Evolutionary conservation across 2,329 filamentous ascomycete genomes (phyloP), one percentile per base, ranked within the genome.

Genomic region (Pseudogymnoascus sp.): DNA sequence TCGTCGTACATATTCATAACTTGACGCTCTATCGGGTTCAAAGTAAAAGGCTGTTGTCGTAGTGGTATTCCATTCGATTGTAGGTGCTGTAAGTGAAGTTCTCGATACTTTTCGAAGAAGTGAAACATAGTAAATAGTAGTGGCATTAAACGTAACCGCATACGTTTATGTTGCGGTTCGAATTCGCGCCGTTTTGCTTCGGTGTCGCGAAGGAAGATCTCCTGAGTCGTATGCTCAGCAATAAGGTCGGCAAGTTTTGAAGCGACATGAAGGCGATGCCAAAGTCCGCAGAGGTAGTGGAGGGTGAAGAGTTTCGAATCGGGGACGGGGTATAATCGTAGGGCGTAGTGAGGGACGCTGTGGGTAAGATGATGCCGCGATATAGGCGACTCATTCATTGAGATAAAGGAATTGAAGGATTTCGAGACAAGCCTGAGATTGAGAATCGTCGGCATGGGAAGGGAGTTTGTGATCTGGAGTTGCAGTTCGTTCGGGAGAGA

Each of bases 1-100:
- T 87, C 81, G 67, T 87, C 84, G 70, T 88, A 88, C 80, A 83
- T 83, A 61, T 72, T 78, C 82, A 88, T 85, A 38, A 87, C 81
- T 67, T 84, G 74, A 14, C 74, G 73, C 70, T 88, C 85, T 65
- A 88, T 84, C 0, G 85, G 85, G 67, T 88, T 86, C 41, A 83
- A 64, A 0, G 84, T 87, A 66, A 83, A 86, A 0, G 84, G 81
- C 61, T 78, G 77, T 4, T 59, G 52, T 38, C 52, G 52, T 52
- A 88, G 67, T 4, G 83, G 75, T 11, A 81, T 80, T 39, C 74
- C 74, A 62, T 83, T 77, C 58, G 82, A 76, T 59, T 76, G 74
- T 23, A 88, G 78, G 64, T 83, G 82, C 66, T 83, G 74, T 6
- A 86, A 71, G 66, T 87, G 83, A 2, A 85, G 74, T 39, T 78